Evolutionary conservation across 2,329 filamentous ascomycete species (phyloP), one percentile per base, ranked within the genome.

Genomic region (Penicillium sp.): DNA sequence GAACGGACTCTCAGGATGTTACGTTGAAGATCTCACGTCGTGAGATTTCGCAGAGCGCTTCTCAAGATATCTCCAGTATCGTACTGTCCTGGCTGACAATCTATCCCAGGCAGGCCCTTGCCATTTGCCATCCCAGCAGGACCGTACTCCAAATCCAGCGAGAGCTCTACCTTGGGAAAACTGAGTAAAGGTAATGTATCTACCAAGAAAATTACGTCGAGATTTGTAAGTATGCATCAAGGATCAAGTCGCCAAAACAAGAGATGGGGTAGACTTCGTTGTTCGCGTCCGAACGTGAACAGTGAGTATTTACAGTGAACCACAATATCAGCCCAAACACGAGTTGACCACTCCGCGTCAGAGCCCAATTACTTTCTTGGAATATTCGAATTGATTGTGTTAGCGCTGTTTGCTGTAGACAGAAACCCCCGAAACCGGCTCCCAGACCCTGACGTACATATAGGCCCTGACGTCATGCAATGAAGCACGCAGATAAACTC

Each of bases 1-100:
- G 18, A 21, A 2, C 18, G 3, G 18, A 21, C 18, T 21, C 18
- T 21, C 2, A 21, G 18, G 18, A 21, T 21, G 18, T 76, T 24
- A 58, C 76, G 15, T 44, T 65, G 15, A 66, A 70, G 24, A 58
- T 76, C 6, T 52, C 76, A 5, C 59, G 70, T 23, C 26, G 56
- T 26, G 65, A 70, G 45, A 45, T 53, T 1, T 23, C 68, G 0
- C 16, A 29, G 26, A 28, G 9, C 6, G 2, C 51, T 42, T n/a
- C 58, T 62, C 5, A 56, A 65, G 65, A 69, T 49, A 62, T 42
- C 18, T 65, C 65, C 12, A 59, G 59, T 50, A 54, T 49, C 36
- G 46, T 69, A 10, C 52, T 68, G 13, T 66, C 65, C 1, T 55
- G 65, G 24, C 38, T 67, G n/a, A 61, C 54, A 10, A 59, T 64